phyloP scores from a whole-genome alignment of 169 alveolate species.

The Eimeria necatrix region DNA sequence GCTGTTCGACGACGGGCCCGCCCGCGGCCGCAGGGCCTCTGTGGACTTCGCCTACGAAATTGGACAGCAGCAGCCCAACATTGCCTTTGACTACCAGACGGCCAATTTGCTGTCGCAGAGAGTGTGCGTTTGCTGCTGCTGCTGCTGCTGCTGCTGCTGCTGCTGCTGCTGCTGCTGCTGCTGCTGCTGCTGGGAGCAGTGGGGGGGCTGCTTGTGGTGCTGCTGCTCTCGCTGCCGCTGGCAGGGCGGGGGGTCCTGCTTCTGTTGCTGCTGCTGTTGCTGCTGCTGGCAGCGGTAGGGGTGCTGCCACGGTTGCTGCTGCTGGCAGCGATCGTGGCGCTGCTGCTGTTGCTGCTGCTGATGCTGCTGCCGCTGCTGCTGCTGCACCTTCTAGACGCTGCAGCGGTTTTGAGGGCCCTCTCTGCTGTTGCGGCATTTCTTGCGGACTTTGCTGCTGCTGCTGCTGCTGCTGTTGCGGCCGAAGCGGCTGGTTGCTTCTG shows the following conservation, averaged over 20 bases:
- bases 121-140: not conserved
- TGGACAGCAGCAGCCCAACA: constrained; percentile 8
- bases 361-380: not conserved
- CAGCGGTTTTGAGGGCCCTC: no score
- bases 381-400: no score
- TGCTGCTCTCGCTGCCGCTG: not conserved
- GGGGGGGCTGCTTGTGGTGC: not conserved
- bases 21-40: constrained; percentile 3
- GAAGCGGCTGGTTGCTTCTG: no score
- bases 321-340: not conserved
- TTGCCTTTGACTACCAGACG: not conserved
- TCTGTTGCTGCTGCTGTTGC: not conserved
- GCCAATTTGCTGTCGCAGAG: constrained; percentile 16
- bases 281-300: not conserved
- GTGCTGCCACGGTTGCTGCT: not conserved
- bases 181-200: not conserved
- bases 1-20: constrained; percentile 1
- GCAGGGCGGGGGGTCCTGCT: not conserved
- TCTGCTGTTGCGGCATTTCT: no score
- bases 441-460: no score
- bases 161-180: not conserved
- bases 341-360: not conserved
- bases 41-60: constrained; percentile 7
- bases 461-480: no score
- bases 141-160: not conserved